Evolutionary conservation across 768 basidiomycete species (phyloP), one percentile per base, ranked within the genome.

Genomic region (Suillus spraguei): DNA sequence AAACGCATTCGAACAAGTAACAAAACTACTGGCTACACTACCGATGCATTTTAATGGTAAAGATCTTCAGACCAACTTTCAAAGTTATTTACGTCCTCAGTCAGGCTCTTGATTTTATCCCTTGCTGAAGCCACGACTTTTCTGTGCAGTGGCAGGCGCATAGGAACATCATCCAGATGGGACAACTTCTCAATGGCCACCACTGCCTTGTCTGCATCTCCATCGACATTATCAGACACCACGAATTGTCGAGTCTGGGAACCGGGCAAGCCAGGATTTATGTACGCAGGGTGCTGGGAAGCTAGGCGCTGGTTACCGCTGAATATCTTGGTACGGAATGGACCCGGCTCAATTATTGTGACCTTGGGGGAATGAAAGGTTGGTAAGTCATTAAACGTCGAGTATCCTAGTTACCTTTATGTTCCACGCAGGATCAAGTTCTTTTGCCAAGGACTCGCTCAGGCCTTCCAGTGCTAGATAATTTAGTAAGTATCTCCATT

Each of bases 351-450:
- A 3, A 64, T 49, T 46, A 61, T 53, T n/a, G 63, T 61, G 60
- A 64, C 52, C 63, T 64, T 49, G 6, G 41, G 46, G 3, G 35
- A 24, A 32, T 17, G 7, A 28, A 38, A 13, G 9, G 5, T 56
- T 5, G 32, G n/a, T 16, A n/a, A 44, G 33, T 32, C 44, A 3
- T 16, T 44, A 11, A 1, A 32, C 20, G 8, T 13, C 44, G 32
- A n/a, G 22, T 1, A 35, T 38, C 7, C 20, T 36, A 52, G 67
- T 41, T 60, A 79, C 79, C 66, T 76, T 79, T 68, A 81, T 80
- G 61, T 81, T 80, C 80, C 80, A 81, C 16, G 59, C 68, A 17
- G 80, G 79, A 60, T 80, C 77, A 4, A 80, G 50, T 56, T 82
- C 80, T 50, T 66, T 68, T 3, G 67, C 66, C 7, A 81, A 63